Evolutionary conservation across 2,329 filamentous ascomycete species (phyloP).

Genomic region (Plectosphaerella plurivora): DNA sequence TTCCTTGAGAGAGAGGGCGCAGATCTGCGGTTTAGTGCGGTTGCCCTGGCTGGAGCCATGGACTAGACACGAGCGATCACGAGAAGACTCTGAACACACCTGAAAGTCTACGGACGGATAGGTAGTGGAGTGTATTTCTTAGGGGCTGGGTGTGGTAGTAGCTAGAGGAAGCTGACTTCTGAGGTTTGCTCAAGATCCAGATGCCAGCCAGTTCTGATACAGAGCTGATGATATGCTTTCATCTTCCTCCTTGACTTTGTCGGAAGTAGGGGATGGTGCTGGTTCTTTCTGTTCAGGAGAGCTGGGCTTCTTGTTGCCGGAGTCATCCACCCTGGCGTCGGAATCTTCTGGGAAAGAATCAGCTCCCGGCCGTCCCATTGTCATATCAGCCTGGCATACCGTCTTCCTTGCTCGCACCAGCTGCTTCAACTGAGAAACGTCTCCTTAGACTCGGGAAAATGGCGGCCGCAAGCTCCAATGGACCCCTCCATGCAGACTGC

Average conservation of each 20-base stretch:
- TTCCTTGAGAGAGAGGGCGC: constrained; percentile 52
- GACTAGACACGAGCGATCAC: constrained; percentile 27
- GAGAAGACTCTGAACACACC: neutral
- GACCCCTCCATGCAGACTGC: no score
- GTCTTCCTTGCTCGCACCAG: no score
- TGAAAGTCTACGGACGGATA: neutral
- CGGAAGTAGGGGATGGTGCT: neutral
- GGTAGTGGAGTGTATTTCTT: neutral
- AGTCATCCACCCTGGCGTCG: no score
- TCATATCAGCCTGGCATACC: no score
- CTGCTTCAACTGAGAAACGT: no score
- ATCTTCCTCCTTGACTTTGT: neutral
- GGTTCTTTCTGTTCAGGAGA: neutral
- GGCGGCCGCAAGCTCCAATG: no score
- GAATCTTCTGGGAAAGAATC: no score
- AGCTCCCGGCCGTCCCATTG: no score
- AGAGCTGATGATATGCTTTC: neutral
- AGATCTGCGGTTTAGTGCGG: constrained; percentile 55
- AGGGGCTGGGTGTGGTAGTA: neutral
- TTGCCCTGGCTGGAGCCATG: constrained; percentile 47
- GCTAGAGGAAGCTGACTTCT: no score
- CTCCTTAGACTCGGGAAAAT: no score
- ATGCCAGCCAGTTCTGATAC: neutral
- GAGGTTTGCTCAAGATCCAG: neutral
- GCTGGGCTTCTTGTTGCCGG: no score